These are phyloP conservation scores for Acorus calamus DNA, from an alignment of 106 monocot genomes.

Conservation along the genomic window DNA sequence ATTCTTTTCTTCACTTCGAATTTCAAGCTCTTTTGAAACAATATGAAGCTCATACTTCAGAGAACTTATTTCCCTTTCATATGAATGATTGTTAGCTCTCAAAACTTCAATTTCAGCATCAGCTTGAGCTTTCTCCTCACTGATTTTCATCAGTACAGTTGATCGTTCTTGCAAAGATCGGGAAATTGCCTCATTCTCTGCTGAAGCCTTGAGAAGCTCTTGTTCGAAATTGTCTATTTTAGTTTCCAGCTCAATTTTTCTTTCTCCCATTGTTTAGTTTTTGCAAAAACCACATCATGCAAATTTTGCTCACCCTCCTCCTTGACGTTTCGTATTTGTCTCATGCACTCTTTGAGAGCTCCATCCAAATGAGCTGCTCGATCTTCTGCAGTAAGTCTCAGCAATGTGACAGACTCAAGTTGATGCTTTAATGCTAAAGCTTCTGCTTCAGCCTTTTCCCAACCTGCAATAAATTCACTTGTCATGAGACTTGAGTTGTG, in stretches of 20 bases:
- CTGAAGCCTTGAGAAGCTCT: constrained; percentile 39
- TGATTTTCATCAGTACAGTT: constrained; percentile 41
- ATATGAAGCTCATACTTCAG: constrained; percentile 77
- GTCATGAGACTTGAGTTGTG: neutral
- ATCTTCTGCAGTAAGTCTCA: constrained; percentile 68
- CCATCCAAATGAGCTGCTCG: constrained; percentile 50
- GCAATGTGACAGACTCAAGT: constrained; percentile 63
- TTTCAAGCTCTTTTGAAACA: constrained; percentile 70
- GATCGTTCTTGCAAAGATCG: constrained; percentile 55
- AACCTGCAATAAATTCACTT: constrained; percentile 36
- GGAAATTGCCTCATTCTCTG: constrained; percentile 57
- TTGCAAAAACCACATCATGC: constrained; percentile 60
- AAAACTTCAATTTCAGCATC: constrained; percentile 73
- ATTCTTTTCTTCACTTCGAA: constrained; percentile 83
- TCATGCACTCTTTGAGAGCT: constrained; percentile 83
- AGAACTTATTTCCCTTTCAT: constrained; percentile 63
- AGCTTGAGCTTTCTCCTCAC: constrained; percentile 68
- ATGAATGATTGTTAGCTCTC: constrained; percentile 44
- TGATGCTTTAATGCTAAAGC: constrained; percentile 51
- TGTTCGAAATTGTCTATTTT: constrained; percentile 49
- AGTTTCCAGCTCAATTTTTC: constrained; percentile 49
- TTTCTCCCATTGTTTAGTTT: constrained; percentile 81
- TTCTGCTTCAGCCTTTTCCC: constrained; percentile 93
- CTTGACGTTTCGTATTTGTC: constrained; percentile 66
- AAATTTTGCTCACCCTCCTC: constrained; percentile 80